phyloP scores from a whole-genome alignment of 2,329 filamentous ascomycete species.

The Penicillium brevicompactum region DNA sequence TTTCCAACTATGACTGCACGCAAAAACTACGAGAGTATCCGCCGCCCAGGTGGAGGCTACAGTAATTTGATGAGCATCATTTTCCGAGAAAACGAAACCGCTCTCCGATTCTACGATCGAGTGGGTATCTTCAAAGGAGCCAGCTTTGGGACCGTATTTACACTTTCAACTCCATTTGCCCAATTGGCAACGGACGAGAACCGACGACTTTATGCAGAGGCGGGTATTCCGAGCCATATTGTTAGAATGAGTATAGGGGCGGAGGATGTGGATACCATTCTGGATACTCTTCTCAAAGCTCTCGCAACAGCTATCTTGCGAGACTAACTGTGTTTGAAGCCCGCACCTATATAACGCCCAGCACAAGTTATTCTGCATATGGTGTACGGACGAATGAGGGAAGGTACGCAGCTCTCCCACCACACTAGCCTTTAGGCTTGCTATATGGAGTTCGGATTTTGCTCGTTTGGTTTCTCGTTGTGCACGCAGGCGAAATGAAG shows the following conservation, averaged over 20 bases:
- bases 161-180: slow-evolving; percentile 27
- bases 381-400: too few relatives aligned
- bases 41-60: slow-evolving; percentile 21
- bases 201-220: slow-evolving; percentile 33
- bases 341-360: too few relatives aligned
- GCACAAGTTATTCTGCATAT: too few relatives aligned
- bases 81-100: slow-evolving; percentile 19
- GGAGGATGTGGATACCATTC: slow-evolving; percentile 6
- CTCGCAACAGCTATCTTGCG: not conserved
- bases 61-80: slow-evolving; percentile 27
- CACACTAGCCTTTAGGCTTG: too few relatives aligned
- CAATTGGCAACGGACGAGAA: slow-evolving; percentile 26
- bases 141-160: slow-evolving; percentile 33
- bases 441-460: too few relatives aligned
- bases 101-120: slow-evolving; percentile 33
- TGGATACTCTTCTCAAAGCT: not conserved
- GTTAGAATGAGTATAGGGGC: slow-evolving; percentile 24
- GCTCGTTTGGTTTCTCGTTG: too few relatives aligned
- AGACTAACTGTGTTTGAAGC: not conserved
- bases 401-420: too few relatives aligned
- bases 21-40: slow-evolving; percentile 21
- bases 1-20: slow-evolving; percentile 23
- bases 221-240: slow-evolving; percentile 27
- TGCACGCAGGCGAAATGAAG: too few relatives aligned
- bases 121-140: slow-evolving; percentile 35